A percentile compares a stretch with the other conserved stretches of the same genome.
These are phyloP conservation scores for Acacia concinna DNA, from an alignment of 331 rosid genomes.

Conservation along the genomic window DNA sequence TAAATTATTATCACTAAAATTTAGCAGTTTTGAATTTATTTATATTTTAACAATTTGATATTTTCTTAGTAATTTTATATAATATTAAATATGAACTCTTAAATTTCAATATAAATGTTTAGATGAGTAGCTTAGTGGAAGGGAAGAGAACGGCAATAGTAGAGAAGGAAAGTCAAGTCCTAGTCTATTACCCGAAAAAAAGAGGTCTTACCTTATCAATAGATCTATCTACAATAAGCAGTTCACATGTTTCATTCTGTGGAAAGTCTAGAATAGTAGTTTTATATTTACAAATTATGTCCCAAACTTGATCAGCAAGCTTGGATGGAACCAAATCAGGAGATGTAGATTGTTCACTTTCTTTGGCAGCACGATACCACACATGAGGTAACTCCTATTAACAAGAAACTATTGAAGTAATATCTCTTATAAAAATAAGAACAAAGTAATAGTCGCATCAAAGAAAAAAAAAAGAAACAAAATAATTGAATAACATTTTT, in stretches of 20 bases:
- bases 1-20: too few species aligned
- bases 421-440: background rate
- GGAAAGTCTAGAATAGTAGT: slow-evolving; percentile 78
- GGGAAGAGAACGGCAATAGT: too few species aligned
- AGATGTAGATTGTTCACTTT: slow-evolving; percentile 43
- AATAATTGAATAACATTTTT: background rate
- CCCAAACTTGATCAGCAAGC: slow-evolving; percentile 79
- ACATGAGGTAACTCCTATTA: slow-evolving; percentile 77
- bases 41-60: too few species aligned
- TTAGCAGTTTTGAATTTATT: too few species aligned
- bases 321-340: slow-evolving; percentile 69
- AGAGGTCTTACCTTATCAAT: slow-evolving; percentile 62
- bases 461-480: background rate
- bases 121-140: too few species aligned
- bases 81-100: too few species aligned
- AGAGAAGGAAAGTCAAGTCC: too few species aligned
- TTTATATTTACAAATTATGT: slow-evolving; percentile 71
- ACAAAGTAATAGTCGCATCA: background rate
- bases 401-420: background rate
- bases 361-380: slow-evolving; percentile 65
- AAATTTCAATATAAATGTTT: too few species aligned
- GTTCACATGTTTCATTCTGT: slow-evolving; percentile 82
- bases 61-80: too few species aligned
- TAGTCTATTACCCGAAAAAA: background rate
- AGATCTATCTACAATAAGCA: slow-evolving; percentile 88